Evolutionary conservation across 306 rosid genomes (phyloP), one percentile per base, ranked within the genome.

Genomic region (Oxytropis ochrocephala): DNA sequence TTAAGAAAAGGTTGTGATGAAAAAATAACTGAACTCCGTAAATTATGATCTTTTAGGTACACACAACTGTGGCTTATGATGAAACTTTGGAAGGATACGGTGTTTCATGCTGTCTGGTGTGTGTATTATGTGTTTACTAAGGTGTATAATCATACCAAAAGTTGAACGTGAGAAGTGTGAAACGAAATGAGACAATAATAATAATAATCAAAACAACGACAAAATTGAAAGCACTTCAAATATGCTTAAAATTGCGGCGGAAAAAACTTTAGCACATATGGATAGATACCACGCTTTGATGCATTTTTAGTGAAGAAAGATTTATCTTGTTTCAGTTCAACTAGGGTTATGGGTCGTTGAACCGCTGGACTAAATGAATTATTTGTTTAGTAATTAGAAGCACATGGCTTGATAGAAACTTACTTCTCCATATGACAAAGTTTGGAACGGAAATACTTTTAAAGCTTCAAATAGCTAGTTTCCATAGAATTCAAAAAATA

Each of bases 1-100:
- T 42, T 60, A 48, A 55, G 72, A 56, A 67, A 77, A 59, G 61
- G 63, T 46, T 66, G 75, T 11, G 64, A 56, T 29, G 12, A 16
- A 55, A 69, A 12, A 70, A 29, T 43, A 46, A 52, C 58, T 11
- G 44, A 60, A 27, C 13, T 42, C 59, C 77, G 75, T 79, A 83
- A 73, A 81, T 83, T 73, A 57, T 74, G 83, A 59, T 54, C 54
- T 78, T 70, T 27, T n/a, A 53, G 77, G 74, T 27, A 52, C 53
- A 32, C 5, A 80, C 82, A 83, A 76, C 41, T 86, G 88, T 84
- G 83, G 75, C 11, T 49, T 57, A 73, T 30, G 74, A 71, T 80
- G 62, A 29, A 84, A 66, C 81, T 50, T 48, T 24, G 48, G 58
- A 61, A 24, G 79, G 50, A 18, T 59, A 69, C 44, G 21, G 30